A percentile compares a stretch with the other conserved stretches of the same genome.
Conservation (phyloP, 2,329 filamentous ascomycete species). For the Magnaporthiopsis rhizophila region DNA sequence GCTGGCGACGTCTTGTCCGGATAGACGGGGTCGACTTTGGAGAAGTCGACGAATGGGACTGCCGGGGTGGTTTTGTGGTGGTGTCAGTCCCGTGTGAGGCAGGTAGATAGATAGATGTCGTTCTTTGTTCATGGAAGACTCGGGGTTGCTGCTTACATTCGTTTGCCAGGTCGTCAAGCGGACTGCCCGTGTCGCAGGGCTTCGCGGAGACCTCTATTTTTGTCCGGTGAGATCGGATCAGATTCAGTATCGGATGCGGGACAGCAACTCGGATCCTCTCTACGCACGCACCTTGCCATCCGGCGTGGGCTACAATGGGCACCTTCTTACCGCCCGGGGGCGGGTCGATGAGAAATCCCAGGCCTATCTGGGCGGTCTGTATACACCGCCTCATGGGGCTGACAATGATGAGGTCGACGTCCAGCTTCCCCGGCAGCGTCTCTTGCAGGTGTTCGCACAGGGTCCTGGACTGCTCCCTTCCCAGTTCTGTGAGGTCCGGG, state of each 20-base stretch:
- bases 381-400: conserved; percentile 60
- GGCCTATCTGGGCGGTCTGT: conserved; percentile 50
- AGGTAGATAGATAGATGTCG: not conserved
- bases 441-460: conserved; percentile 34
- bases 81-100: too few relatives aligned
- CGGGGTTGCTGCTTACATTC: conserved; percentile 29
- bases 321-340: conserved; percentile 33
- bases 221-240: not conserved
- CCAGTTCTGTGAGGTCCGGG: conserved; percentile 41
- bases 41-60: conserved; percentile 48
- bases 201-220: conserved; percentile 41
- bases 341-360: conserved; percentile 45
- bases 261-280: not conserved
- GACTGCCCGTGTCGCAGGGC: conserved; percentile 54
- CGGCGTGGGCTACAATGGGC: conserved; percentile 47
- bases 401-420: conserved; percentile 48
- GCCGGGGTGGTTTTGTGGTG: too few relatives aligned
- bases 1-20: conserved; percentile 51
- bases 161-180: conserved; percentile 30
- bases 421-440: conserved; percentile 31
- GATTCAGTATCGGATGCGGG: too few relatives aligned
- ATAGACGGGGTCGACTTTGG: conserved; percentile 47
- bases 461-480: conserved; percentile 37
- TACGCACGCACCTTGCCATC: conserved; percentile 51
- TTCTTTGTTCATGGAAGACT: not conserved